phyloP scores from a whole-genome alignment of 140 eudicot genomes.

The Stevia rebaudiana region DNA sequence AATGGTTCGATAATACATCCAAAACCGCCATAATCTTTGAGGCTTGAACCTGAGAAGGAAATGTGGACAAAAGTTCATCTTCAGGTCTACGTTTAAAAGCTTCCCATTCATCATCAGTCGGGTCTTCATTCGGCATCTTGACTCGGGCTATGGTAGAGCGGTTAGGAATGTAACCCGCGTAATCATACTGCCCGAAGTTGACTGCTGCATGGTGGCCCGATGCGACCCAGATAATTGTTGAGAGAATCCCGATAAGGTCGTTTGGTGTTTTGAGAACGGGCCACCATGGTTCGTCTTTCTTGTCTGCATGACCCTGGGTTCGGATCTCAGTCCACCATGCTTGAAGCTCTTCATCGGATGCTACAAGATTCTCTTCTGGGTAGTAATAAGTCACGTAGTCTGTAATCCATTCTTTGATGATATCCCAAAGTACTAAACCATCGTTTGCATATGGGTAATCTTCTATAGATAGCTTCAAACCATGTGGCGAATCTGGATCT shows the following conservation, averaged over 20 bases:
- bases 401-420: slow-evolving; percentile 54
- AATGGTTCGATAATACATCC: slow-evolving; percentile 53
- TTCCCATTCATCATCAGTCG: slow-evolving; percentile 31
- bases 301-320: slow-evolving; percentile 52
- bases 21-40: slow-evolving; percentile 45
- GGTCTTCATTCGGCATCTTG: slow-evolving; percentile 55
- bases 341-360: slow-evolving; percentile 45
- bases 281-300: slow-evolving; percentile 76
- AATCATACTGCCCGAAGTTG: slow-evolving; percentile 63
- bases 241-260: slow-evolving; percentile 39
- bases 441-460: slow-evolving; percentile 76
- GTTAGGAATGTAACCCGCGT: slow-evolving; percentile 55
- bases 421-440: slow-evolving; percentile 62
- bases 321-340: slow-evolving; percentile 69
- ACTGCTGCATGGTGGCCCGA: slow-evolving; percentile 75
- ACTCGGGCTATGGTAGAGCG: slow-evolving; percentile 50
- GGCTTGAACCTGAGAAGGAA: slow-evolving; percentile 56
- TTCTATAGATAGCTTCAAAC: slow-evolving; percentile 51
- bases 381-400: slow-evolving; percentile 50
- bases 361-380: slow-evolving; percentile 20
- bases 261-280: slow-evolving; percentile 41
- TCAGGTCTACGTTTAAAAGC: slow-evolving; percentile 38
- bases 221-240: slow-evolving; percentile 58
- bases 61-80: slow-evolving; percentile 25
- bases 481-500: slow-evolving; percentile 59